These are phyloP conservation scores for Wickerhamomyces queroliae DNA, from an alignment of 805 yeast genomes.

Conservation along the genomic window DNA sequence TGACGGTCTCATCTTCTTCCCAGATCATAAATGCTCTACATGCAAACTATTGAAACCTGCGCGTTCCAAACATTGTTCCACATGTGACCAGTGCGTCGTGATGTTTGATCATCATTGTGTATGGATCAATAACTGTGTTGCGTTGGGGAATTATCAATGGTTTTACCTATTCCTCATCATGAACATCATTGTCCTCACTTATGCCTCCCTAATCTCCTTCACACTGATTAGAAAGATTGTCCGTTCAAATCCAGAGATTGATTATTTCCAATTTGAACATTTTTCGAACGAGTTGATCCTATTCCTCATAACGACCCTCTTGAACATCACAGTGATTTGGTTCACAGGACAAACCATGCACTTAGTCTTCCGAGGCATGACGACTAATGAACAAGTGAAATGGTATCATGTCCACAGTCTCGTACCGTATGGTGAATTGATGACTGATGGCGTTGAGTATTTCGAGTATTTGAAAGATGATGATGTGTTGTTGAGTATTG, in stretches of 20 bases:
- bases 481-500: constrained; percentile 17
- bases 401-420: constrained; percentile 62
- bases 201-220: constrained; percentile 31
- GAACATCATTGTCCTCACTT: constrained; percentile 38
- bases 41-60: constrained; percentile 65
- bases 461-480: constrained; percentile 17
- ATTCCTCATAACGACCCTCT: constrained; percentile 35
- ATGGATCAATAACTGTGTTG: constrained; percentile 31
- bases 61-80: constrained; percentile 68
- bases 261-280: neutral
- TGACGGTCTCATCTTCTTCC: constrained; percentile 17
- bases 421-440: constrained; percentile 33
- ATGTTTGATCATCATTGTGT: constrained; percentile 1
- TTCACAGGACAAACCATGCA: constrained; percentile 41
- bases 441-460: constrained; percentile 12
- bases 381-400: constrained; percentile 69
- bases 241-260: constrained; percentile 2
- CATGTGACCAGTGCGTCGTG: constrained; percentile 55
- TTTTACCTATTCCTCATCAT: constrained; percentile 50
- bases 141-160: constrained; percentile 55
- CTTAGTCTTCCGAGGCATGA: constrained; percentile 58
- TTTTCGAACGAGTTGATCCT: constrained; percentile 19
- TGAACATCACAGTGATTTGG: constrained; percentile 37
- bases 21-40: constrained; percentile 35
- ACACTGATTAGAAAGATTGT: constrained; percentile 4